A percentile compares a stretch with the other conserved stretches of the same genome.
Evolutionary conservation across 1,284 basidiomycete species (phyloP).

Genomic region (Cutaneotrichosporon dermatis): DNA sequence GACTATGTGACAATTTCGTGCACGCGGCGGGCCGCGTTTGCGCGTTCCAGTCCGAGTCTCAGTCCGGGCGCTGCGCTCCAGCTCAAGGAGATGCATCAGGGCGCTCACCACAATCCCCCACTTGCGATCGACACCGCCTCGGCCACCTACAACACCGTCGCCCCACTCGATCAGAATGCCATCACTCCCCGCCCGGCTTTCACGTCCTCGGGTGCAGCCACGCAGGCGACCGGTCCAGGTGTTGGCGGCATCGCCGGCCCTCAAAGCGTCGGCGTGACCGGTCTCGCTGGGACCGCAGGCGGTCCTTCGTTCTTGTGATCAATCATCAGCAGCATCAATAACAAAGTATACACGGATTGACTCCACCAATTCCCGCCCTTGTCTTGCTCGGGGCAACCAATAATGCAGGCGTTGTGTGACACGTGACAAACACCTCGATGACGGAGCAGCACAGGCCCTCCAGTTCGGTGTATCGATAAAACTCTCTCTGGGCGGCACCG

Average conservation of each 20-base stretch:
- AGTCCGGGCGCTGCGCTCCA: not conserved
- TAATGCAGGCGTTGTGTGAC: not conserved
- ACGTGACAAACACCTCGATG: not conserved
- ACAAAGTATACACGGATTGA: not conserved
- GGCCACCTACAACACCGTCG: constrained; percentile 11
- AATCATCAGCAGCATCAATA: not conserved
- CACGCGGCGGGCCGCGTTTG: constrained; percentile 30
- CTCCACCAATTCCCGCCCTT: not conserved
- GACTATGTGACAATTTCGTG: constrained; percentile 37
- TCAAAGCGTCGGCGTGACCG: not conserved
- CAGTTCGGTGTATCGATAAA: not conserved
- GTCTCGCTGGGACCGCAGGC: not conserved
- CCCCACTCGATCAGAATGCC: constrained; percentile 14
- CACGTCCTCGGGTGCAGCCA: constrained; percentile 10
- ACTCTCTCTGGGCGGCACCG: not conserved
- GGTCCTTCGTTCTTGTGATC: not conserved
- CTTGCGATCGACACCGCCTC: constrained; percentile 20
- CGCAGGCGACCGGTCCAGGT: constrained; percentile 9
- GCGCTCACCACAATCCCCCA: constrained; percentile 2
- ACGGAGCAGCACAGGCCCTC: not conserved
- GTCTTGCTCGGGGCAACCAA: not conserved
- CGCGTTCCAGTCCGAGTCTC: not conserved
- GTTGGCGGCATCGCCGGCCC: constrained; percentile 27
- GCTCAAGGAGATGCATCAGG: not conserved
- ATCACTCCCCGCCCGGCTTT: constrained; percentile 21